Conservation (phyloP, 1,284 basidiomycete genomes). For the Mycosarcoma mackinlayi region DNA sequence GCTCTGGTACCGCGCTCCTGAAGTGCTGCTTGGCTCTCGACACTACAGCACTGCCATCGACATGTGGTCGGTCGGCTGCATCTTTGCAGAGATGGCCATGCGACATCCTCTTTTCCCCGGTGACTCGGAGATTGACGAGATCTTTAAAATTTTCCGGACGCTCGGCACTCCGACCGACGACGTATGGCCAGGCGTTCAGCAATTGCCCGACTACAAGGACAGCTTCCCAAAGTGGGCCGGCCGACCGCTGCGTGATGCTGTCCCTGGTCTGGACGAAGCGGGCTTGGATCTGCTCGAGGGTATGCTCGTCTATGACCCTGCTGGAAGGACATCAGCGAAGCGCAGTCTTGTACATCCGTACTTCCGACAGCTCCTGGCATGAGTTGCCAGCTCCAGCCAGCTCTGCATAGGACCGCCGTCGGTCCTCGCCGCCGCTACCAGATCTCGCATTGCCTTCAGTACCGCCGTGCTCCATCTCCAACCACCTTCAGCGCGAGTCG, state of each 20-base stretch:
- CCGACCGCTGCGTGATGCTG: constrained; percentile 73
- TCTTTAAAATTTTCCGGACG: constrained; percentile 92
- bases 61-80: constrained; percentile 98
- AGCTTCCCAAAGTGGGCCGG: constrained; percentile 94
- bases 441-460: background rate
- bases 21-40: constrained; percentile 92
- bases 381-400: background rate
- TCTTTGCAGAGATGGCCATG: constrained; percentile 89
- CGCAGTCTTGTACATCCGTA: constrained; percentile 45
- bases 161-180: constrained; percentile 91
- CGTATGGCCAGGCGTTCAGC: constrained; percentile 88
- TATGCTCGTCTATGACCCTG: constrained; percentile 91
- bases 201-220: constrained; percentile 93
- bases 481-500: background rate
- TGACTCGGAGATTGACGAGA: constrained; percentile 99
- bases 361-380: constrained; percentile 38
- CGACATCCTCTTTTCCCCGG: constrained; percentile 94
- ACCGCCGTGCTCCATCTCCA: constrained; percentile 12
- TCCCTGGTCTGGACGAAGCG: constrained; percentile 48
- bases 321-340: constrained; percentile 77
- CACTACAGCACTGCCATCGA: constrained; percentile 96
- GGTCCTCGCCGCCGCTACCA: no score
- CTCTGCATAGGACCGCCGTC: no score
- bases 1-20: constrained; percentile 97
- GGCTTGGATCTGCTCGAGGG: constrained; percentile 71